Conservation (phyloP, 306 rosid genomes). For the Prinsepia uniflora region DNA sequence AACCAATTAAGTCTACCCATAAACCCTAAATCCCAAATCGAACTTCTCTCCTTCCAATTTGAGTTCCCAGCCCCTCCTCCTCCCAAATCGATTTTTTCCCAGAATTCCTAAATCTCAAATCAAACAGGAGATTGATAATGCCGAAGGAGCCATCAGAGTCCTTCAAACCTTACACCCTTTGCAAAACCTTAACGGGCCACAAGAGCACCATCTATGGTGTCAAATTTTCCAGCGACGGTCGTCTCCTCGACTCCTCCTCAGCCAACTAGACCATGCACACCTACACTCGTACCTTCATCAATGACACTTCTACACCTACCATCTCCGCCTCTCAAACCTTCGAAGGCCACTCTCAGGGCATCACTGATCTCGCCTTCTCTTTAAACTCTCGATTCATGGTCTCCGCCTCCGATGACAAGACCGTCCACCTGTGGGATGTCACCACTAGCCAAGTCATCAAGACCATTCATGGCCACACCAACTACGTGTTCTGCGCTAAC, state of each 20-base stretch:
- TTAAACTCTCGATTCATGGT: conserved; percentile 73
- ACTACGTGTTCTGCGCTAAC: too few relatives aligned
- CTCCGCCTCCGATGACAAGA: conserved; percentile 94
- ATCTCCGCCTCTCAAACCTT: conserved; percentile 62
- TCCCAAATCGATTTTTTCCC: too few relatives aligned
- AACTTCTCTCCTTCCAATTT: too few relatives aligned
- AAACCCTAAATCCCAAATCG: too few relatives aligned
- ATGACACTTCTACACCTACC: conserved; percentile 30
- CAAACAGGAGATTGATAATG: too few relatives aligned
- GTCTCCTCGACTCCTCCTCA: conserved; percentile 80
- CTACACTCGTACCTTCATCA: conserved; percentile 42
- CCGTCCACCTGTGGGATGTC: conserved; percentile 85
- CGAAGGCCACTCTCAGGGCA: conserved; percentile 79
- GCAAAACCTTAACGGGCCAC: conserved; percentile 73
- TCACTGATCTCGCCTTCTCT: conserved; percentile 87
- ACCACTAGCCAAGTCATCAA: conserved; percentile 59
- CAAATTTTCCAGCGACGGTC: conserved; percentile 81
- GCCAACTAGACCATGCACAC: conserved; percentile 88
- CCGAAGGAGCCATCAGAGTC: too few relatives aligned
- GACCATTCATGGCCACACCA: conserved; percentile 83
- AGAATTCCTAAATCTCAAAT: too few relatives aligned
- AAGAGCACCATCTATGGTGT: conserved; percentile 71
- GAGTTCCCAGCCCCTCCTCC: too few relatives aligned
- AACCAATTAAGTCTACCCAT: too few relatives aligned
- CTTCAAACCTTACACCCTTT: conserved; percentile 53